phyloP scores from a whole-genome alignment of 2,329 filamentous ascomycete genomes.

The Dothidotthia symphoricarpi region DNA sequence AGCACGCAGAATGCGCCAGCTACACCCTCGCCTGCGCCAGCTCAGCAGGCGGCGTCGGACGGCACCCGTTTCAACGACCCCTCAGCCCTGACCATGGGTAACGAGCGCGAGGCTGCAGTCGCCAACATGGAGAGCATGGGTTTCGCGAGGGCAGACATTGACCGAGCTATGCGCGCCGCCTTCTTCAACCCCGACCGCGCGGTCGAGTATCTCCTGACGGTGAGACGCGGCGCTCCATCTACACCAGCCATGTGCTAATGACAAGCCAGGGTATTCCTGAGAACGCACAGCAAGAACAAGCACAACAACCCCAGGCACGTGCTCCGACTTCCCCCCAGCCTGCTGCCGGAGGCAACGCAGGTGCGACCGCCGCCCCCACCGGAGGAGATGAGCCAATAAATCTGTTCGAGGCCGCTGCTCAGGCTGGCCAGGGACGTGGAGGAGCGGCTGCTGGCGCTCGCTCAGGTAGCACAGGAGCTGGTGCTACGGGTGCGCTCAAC shows the following conservation, averaged over 20 bases:
- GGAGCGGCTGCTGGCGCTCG: slow-evolving; percentile 44
- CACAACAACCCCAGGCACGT: slow-evolving; percentile 45
- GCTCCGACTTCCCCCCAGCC: slow-evolving; percentile 44
- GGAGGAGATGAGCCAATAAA: slow-evolving; percentile 71
- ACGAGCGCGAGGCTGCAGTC: slow-evolving; percentile 77
- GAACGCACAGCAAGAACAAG: slow-evolving; percentile 68
- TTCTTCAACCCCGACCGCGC: slow-evolving; percentile 97
- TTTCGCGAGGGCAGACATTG: slow-evolving; percentile 83
- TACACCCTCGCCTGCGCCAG: slow-evolving; percentile 51
- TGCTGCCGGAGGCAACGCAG: slow-evolving; percentile 49
- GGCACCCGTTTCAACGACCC: slow-evolving; percentile 62
- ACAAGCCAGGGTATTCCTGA: slow-evolving; percentile 79
- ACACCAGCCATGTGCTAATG: slow-evolving; percentile 20
- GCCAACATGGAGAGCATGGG: slow-evolving; percentile 97
- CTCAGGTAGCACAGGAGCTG: slow-evolving; percentile 52
- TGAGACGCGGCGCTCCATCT: slow-evolving; percentile 48
- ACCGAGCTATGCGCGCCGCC: slow-evolving; percentile 90
- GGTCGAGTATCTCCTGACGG: slow-evolving; percentile 89
- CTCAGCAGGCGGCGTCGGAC: slow-evolving; percentile 43
- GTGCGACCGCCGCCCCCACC: slow-evolving; percentile 28
- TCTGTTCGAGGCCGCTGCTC: slow-evolving; percentile 88
- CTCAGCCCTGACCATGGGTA: slow-evolving; percentile 81
- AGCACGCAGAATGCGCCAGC: slow-evolving; percentile 52
- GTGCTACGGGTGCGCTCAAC: slow-evolving; percentile 51
- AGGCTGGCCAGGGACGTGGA: slow-evolving; percentile 59